Base-by-base conservation (phyloP, 805 yeast species). In the Millerozyma miso region DNA sequence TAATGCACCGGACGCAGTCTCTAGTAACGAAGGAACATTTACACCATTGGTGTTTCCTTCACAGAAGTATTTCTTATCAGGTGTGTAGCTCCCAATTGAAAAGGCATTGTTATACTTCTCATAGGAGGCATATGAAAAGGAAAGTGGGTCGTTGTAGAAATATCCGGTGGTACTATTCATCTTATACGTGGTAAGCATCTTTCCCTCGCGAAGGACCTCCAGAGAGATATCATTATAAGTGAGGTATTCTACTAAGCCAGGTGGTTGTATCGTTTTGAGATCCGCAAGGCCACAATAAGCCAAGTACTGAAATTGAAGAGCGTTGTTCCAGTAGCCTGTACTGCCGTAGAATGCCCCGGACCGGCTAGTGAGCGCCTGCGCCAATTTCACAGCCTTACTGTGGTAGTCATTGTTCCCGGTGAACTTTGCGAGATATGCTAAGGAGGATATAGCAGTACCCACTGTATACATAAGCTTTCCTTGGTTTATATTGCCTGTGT, bases 261-360 rank as follows among this genome's bases (percentile, higher is more conserved):
- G 17, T 17, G 36, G 33, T 5, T 23, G 32, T 13, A 44, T n/a
- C 16, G 19, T 33, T 10, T 35, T 10, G 20, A 53, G 46, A 40
- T 59, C 64, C 8, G 48, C 51, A 33, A 53, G 48, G 1, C 66
- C 66, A 3, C 44, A 47, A 38, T 50, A 58, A 14, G 59, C 42
- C 16, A 60, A 47, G 34, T 59, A 56, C 7, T 46, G 41, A 42
- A 59, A 60, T 31, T 54, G 46, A 33, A 57, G 41, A 13, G 40
- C 44, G 45, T 59, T 56, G 37, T 56, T 55, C 66, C 64, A 60
- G 35, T 43, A 44, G 5, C 58, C 57, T 38, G 51, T 45, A 2
- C 41, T 40, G 19, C 38, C 44, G 37, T 54, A 56, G 35, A 58
- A 55, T 2, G 56, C 53, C 6, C 61, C 56, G 6, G 41, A 16